Conservation (phyloP, 257 asterid species). For the Cruciata laevipes region DNA sequence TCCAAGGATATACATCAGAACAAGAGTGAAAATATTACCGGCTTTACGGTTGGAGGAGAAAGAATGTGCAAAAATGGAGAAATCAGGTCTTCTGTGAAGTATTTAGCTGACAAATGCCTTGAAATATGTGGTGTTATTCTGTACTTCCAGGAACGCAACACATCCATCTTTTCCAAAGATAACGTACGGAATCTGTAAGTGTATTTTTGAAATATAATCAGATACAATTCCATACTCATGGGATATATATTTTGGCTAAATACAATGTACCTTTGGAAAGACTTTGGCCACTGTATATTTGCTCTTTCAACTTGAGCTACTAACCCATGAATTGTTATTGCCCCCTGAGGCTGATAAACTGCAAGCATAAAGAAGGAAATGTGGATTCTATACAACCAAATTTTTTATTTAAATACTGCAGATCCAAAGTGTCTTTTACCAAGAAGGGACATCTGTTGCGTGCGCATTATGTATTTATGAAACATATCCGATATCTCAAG, state of each 20-base stretch:
- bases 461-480: slow-evolving; percentile 63
- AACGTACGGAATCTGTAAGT: slow-evolving; percentile 51
- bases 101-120: slow-evolving; percentile 77
- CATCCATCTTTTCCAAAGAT: slow-evolving; percentile 67
- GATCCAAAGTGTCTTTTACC: slow-evolving; percentile 40
- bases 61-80: slow-evolving; percentile 78
- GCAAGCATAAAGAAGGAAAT: slow-evolving; percentile 26
- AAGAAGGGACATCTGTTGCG: slow-evolving; percentile 77
- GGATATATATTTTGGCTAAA: not conserved
- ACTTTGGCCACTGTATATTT: slow-evolving; percentile 90
- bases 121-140: slow-evolving; percentile 68
- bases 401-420: slow-evolving; percentile 8
- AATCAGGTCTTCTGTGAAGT: slow-evolving; percentile 71
- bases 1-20: not conserved
- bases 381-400: slow-evolving; percentile 12
- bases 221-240: slow-evolving; percentile 5
- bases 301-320: slow-evolving; percentile 74
- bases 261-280: slow-evolving; percentile 64
- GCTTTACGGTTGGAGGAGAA: slow-evolving; percentile 78
- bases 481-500: slow-evolving; percentile 66
- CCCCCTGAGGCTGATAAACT: slow-evolving; percentile 89
- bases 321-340: slow-evolving; percentile 56
- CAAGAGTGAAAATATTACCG: slow-evolving; percentile 39
- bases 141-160: slow-evolving; percentile 67
- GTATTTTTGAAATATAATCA: slow-evolving; percentile 15